Base-by-base conservation (phyloP, 345 rosid species). In the Linum lewisii region DNA sequence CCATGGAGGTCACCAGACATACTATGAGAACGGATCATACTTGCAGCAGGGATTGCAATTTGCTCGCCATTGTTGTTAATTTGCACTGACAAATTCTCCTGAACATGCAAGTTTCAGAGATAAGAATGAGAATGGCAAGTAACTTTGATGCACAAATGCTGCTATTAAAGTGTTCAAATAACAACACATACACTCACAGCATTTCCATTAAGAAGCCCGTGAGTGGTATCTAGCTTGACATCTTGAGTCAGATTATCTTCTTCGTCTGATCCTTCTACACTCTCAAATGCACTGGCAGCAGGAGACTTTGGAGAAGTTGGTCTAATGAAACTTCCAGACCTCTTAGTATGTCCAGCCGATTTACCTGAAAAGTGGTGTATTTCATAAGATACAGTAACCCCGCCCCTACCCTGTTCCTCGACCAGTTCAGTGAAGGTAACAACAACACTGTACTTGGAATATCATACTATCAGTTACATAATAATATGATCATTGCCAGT, bases 281-380 rank as follows among this genome's bases (percentile, higher is more conserved):
- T 89, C 80, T 87, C 97, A 69, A 90, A 85, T 53, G 95, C 95
- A 79, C 99, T 84, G 26, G 90, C 88, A 74, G 72, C 92, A 56
- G 99, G 99, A 23, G 99, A 94, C 75, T 87, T 90, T 0, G 99
- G 99, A 61, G 97, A 84, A 49, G 83, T 82, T 66, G 93, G 85
- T 70, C 90, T 81, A 21, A 81, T 77, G 66, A 84, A 71, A 69
- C 63, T 80, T 58, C 86, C 83, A 56, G 74, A 24, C 73, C 87
- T 84, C 82, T 81, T 85, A 29, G 77, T 75, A 69, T 73, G 85
- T 38, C 77, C 77, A 52, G 82, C 64, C 66, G 95, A 66, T 73
- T 80, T 80, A 60, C 83, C 96, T 90, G 81, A 32, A 72, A 74
- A 56, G 71, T n/a, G 9, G 51, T 61, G 9, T 18, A 21, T 34